Conservation (phyloP, 116 monocot genomes). For the Cymodocea nodosa region DNA sequence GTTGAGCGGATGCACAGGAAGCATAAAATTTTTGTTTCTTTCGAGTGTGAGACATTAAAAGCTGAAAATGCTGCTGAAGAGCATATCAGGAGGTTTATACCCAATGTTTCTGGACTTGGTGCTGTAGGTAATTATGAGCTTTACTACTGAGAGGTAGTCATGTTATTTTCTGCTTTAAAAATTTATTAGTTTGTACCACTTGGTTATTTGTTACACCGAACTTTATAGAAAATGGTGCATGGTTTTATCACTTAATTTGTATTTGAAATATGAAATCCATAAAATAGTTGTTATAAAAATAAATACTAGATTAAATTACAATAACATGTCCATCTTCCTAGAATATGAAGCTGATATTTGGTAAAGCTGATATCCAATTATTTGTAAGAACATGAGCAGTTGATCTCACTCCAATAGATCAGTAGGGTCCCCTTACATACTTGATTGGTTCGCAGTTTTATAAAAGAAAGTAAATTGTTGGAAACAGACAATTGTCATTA, state of each 20-base stretch:
- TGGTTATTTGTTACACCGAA: too few relatives aligned
- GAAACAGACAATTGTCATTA: too few relatives aligned
- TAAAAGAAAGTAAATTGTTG: too few relatives aligned
- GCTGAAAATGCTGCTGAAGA: constrained; percentile 82
- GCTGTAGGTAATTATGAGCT: constrained; percentile 46
- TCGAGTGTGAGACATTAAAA: constrained; percentile 80
- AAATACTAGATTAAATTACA: neutral
- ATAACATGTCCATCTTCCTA: neutral
- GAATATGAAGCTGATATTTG: neutral
- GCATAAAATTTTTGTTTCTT: constrained; percentile 51
- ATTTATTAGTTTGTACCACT: neutral
- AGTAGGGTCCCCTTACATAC: too few relatives aligned
- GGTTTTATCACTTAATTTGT: neutral
- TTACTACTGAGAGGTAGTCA: neutral
- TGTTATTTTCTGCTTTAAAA: neutral
- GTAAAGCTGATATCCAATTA: too few relatives aligned
- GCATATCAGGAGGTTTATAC: constrained; percentile 76
- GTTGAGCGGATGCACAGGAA: constrained; percentile 53
- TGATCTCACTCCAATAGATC: too few relatives aligned
- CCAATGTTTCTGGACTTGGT: constrained; percentile 57
- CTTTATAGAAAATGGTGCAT: neutral
- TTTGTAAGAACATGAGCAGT: too few relatives aligned
- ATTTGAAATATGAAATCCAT: neutral
- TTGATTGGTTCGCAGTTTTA: too few relatives aligned
- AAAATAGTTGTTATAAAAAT: neutral